Evolutionary conservation across 1,284 basidiomycete species (phyloP), one percentile per base, ranked within the genome.

Genomic region (Cystobasidiaceae sp.): DNA sequence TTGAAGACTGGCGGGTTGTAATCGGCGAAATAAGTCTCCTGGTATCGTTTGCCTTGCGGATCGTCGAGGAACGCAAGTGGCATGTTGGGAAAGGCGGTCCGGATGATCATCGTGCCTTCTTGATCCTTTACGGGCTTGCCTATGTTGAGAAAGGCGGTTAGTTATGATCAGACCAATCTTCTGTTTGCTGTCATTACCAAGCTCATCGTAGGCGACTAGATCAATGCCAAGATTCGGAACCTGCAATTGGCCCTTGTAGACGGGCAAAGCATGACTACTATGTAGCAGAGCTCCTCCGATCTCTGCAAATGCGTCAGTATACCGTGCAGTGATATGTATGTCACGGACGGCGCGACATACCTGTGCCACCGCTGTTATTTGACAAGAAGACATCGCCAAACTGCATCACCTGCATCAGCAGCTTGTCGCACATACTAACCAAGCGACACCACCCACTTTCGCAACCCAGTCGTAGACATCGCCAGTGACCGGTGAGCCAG

Each of bases 31-130:
- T 76, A 77, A 2, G 75, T 72, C 37, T 77, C 75, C 65, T 73
- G 69, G 66, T 74, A 75, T 48, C 73, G 72, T 59, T 72, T 71
- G 68, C 74, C 66, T 41, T 73, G 66, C 23, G 70, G 70, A 45
- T 73, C 68, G 58, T 74, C 66, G 44, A 60, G 60, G 55, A 71
- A 67, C 64, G 68, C 62, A 68, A 72, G 63, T 5, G 75, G 75
- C 67, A 76, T 75, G 33, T 75, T 76, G 1, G 75, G 73, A 65
- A 76, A 76, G 2, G 75, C 74, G 51, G 69, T 70, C 4, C 70
- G 69, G 25, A 74, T 68, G n/a, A 76, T 71, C 67, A 75, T 58
- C 23, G 72, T 74, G 9, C 75, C 75, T 34, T 75, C 71, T 44
- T 72, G 66, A 13, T 71, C 72, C 21, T 51, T 32, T 3, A 62